A percentile compares a stretch with the other conserved stretches of the same genome.
Evolutionary conservation across 169 alveolate species (phyloP).

Genomic region (Plasmodium cynomolgi): DNA sequence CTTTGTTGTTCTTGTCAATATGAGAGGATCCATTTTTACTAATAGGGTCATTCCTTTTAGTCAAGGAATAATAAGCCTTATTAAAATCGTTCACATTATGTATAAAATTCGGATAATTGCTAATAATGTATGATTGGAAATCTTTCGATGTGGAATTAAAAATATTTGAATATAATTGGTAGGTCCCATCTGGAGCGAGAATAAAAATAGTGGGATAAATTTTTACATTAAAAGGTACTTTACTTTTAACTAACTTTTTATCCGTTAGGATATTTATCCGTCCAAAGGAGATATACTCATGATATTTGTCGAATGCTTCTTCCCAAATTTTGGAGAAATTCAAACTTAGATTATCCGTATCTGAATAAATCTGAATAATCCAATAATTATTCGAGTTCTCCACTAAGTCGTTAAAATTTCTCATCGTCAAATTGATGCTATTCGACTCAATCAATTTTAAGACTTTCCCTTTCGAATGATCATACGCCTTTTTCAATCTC

Average conservation of each 20-base stretch:
- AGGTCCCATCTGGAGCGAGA: slow-evolving; percentile 76
- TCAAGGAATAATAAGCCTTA: background rate
- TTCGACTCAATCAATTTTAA: slow-evolving; percentile 79
- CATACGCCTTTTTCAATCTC: slow-evolving; percentile 88
- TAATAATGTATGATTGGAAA: slow-evolving; percentile 70
- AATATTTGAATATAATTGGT: slow-evolving; percentile 77
- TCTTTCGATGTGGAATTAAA: slow-evolving; percentile 75
- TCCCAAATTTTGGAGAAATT: slow-evolving; percentile 81
- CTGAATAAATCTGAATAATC: slow-evolving; percentile 81
- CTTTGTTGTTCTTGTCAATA: slow-evolving; percentile 42
- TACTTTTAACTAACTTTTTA: slow-evolving; percentile 64
- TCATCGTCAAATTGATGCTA: slow-evolving; percentile 70
- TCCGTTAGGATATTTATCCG: slow-evolving; percentile 77
- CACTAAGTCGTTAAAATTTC: slow-evolving; percentile 72
- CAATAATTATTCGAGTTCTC: slow-evolving; percentile 74
- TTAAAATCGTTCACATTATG: slow-evolving; percentile 3
- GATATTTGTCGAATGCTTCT: slow-evolving; percentile 78
- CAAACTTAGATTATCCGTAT: slow-evolving; percentile 78
- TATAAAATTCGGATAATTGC: slow-evolving; percentile 65
- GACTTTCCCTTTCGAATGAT: slow-evolving; percentile 79
- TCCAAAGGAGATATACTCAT: slow-evolving; percentile 77
- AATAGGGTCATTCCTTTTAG: background rate
- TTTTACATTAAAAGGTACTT: slow-evolving; percentile 79
- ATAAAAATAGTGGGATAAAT: slow-evolving; percentile 79
- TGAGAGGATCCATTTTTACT: background rate